Evolutionary conservation across 2,329 filamentous ascomycete genomes (phyloP).

Genomic region (Clarireedia hainanense): DNA sequence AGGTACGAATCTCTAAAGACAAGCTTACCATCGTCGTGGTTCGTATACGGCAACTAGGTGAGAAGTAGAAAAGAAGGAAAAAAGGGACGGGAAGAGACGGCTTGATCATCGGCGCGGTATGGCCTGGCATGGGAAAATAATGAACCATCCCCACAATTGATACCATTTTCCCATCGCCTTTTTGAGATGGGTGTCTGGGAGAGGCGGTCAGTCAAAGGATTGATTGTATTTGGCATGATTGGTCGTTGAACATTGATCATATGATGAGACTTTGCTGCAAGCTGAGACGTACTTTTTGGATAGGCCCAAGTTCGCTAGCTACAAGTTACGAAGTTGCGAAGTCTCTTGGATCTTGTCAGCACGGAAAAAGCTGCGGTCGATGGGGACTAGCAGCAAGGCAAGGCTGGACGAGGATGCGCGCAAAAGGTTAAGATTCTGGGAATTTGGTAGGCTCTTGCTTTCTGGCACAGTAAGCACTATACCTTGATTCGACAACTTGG

Average conservation of each 20-base stretch:
- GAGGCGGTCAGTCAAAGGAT: neutral
- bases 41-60: neutral
- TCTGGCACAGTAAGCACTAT: constrained; percentile 8
- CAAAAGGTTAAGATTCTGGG: neutral
- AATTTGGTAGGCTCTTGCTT: neutral
- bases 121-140: neutral
- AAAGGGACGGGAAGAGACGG: neutral
- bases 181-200: too few relatives aligned
- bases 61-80: neutral
- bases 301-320: neutral
- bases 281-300: neutral
- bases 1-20: neutral
- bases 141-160: constrained; percentile 8
- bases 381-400: neutral
- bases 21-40: neutral
- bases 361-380: too few relatives aligned
- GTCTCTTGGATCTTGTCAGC: too few relatives aligned
- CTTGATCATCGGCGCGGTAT: neutral
- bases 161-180: neutral
- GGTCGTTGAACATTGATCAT: constrained; percentile 2
- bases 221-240: neutral
- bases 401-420: neutral
- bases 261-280: constrained; percentile 5
- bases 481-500: neutral
- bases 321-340: neutral